A percentile compares a stretch with the other conserved stretches of the same genome.
These are phyloP conservation scores for Linnemannia elongata DNA, from an alignment of 192 early-diverging fungal species.

Conservation along the genomic window DNA sequence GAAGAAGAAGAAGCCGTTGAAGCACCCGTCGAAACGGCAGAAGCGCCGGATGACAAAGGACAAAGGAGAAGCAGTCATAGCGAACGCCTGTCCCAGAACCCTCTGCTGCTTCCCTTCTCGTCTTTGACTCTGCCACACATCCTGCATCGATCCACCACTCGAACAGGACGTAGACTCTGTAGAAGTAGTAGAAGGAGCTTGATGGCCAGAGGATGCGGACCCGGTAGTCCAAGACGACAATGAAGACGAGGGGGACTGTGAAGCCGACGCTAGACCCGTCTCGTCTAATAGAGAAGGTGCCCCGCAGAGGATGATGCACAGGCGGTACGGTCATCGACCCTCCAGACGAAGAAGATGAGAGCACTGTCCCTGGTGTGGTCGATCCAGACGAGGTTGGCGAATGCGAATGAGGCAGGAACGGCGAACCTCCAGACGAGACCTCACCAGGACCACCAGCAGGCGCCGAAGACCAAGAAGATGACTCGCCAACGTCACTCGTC, in stretches of 20 bases:
- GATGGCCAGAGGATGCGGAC: not conserved
- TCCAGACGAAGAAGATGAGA: not conserved
- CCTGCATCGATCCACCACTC: not conserved
- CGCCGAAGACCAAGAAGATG: not conserved
- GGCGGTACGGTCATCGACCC: not conserved
- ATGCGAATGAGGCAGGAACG: not conserved
- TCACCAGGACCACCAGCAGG: not conserved
- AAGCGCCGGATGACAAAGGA: not conserved
- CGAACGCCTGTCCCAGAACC: not conserved
- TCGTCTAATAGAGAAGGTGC: not conserved
- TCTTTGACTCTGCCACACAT: not conserved
- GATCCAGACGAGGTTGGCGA: not conserved
- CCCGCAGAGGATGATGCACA: not conserved
- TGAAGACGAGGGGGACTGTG: not conserved
- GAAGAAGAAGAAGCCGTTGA: not conserved
- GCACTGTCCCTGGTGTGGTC: not conserved
- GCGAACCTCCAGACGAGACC: not conserved
- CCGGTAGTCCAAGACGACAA: not conserved
- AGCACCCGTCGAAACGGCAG: not conserved
- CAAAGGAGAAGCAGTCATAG: not conserved
- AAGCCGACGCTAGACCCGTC: not conserved
- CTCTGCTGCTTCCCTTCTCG: not conserved
- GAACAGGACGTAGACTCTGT: not conserved
- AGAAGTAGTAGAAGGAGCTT: not conserved
- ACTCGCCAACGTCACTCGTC: not conserved